Evolutionary conservation across 768 basidiomycete species (phyloP).

Genomic region (Russula lepida): DNA sequence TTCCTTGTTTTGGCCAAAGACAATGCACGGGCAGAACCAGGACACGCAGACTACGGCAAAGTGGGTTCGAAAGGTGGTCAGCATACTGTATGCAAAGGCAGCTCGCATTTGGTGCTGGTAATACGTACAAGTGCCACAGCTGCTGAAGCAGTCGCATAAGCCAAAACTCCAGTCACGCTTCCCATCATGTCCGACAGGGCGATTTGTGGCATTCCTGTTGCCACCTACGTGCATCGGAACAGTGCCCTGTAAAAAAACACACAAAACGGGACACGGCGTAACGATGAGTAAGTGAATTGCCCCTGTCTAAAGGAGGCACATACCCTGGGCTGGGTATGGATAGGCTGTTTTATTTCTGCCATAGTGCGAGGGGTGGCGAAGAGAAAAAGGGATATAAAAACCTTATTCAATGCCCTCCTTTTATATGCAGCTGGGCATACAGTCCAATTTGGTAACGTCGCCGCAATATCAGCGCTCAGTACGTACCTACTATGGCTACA

Average conservation of each 20-base stretch:
- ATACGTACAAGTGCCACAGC: not conserved
- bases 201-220: conserved; percentile 24
- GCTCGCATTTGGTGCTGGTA: not conserved
- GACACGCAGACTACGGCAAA: conserved; percentile 29
- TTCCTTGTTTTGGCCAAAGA: conserved; percentile 33
- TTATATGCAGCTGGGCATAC: not conserved
- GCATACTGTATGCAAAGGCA: too few species aligned
- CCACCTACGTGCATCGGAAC: conserved; percentile 3
- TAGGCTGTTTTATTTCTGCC: not conserved
- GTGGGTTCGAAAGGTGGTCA: too few species aligned
- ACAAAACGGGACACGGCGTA: not conserved
- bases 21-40: conserved; percentile 36
- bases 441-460: too few species aligned
- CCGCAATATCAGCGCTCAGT: too few species aligned
- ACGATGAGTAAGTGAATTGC: too few species aligned
- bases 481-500: too few species aligned
- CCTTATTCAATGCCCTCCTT: not conserved
- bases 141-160: conserved; percentile 22
- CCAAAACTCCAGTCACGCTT: conserved; percentile 29
- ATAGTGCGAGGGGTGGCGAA: not conserved
- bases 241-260: not conserved
- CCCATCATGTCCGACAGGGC: conserved; percentile 24
- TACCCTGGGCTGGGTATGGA: not conserved
- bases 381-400: not conserved
- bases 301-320: not conserved